Evolutionary conservation across 2,329 filamentous ascomycete genomes (phyloP), one percentile per base, ranked within the genome.

Genomic region (Curvularia spicifera): DNA sequence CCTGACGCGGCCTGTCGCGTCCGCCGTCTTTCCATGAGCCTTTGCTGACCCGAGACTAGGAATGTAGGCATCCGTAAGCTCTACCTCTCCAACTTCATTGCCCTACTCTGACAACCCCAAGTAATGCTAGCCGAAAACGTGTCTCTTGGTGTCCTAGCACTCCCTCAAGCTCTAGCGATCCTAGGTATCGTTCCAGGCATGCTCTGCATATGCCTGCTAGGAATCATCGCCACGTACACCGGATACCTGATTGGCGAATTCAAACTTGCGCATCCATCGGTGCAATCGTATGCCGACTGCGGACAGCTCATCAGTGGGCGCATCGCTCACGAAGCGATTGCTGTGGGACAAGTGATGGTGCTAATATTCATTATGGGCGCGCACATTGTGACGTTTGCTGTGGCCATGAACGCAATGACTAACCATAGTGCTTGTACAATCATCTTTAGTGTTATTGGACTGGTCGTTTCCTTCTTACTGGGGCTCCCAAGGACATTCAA

Each of bases 361-460:
- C 79, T 91, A 39, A 78, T 89, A 54, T 90, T 91, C 76, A 83
- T 90, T 66, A 87, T 89, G 76, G 87, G 84, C 33, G 89, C 87
- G n/a, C 90, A 92, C 76, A 81, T 89, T 51, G 78, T 91, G 60
- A 90, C 88, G 0, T 90, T 90, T 64, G 84, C 83, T 31, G 88
- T 91, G 67, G 88, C 88, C 64, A 84, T 91, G 75, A 87, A 87
- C 66, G 86, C 82, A 50, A 79, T 91, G 51, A 87, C 87, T 4
- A 74, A 84, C 3, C 82, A 89, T 61, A 84, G 81, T 0, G 82
- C 83, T 0, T 91, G 88, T 74, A 87, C 86, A 3, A 85, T 90
- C 56, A 79, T 86, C 1, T 90, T 86, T 77, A 84, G 82, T 4
- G 78, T 87, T n/a, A 78, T 87, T 1, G 87, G 86, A 0, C 68